Evolutionary conservation across 129 eudicot genomes (phyloP).

Genomic region (Pittosporum tobira): DNA sequence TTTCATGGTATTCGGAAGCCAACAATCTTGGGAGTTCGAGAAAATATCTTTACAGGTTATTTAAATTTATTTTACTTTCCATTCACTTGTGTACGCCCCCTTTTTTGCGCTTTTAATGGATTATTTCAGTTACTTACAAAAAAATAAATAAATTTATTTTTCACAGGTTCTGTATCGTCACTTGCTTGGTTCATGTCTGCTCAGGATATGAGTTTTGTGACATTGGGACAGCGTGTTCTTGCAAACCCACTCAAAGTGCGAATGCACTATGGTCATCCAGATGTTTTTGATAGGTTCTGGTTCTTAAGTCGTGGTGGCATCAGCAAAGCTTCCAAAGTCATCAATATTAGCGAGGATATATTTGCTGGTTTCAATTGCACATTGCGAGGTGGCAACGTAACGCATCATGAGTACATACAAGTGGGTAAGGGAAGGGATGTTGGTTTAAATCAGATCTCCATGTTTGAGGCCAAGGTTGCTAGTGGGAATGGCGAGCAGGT

Average conservation of each 20-base stretch:
- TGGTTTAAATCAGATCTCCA: slow-evolving; percentile 79
- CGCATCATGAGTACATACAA: slow-evolving; percentile 86
- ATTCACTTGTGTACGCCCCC: too few species aligned
- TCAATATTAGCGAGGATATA: slow-evolving; percentile 82
- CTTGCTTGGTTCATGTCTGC: slow-evolving; percentile 96
- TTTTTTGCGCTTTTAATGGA: too few species aligned
- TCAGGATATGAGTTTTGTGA: slow-evolving; percentile 85
- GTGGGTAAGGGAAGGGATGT: slow-evolving; percentile 94
- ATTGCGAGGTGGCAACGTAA: slow-evolving; percentile 70
- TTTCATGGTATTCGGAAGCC: slow-evolving; percentile 67
- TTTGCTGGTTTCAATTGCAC: slow-evolving; percentile 87
- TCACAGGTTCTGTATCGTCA: slow-evolving; percentile 87
- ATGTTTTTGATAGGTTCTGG: slow-evolving; percentile 88
- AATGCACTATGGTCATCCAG: slow-evolving; percentile 95
- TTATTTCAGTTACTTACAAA: too few species aligned
- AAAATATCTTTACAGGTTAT: slow-evolving; percentile 85
- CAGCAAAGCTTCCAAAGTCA: slow-evolving; percentile 76
- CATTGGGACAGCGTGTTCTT: slow-evolving; percentile 83
- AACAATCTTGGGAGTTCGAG: slow-evolving; percentile 82
- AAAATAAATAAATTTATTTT: too few species aligned
- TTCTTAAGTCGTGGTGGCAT: slow-evolving; percentile 76
- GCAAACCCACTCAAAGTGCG: slow-evolving; percentile 87
- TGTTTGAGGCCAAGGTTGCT: slow-evolving; percentile 91
- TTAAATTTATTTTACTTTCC: too few species aligned
- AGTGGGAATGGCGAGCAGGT: slow-evolving; percentile 90